Conservation (phyloP, 2,329 filamentous ascomycete species). For the Periglandula ipomoeae region DNA sequence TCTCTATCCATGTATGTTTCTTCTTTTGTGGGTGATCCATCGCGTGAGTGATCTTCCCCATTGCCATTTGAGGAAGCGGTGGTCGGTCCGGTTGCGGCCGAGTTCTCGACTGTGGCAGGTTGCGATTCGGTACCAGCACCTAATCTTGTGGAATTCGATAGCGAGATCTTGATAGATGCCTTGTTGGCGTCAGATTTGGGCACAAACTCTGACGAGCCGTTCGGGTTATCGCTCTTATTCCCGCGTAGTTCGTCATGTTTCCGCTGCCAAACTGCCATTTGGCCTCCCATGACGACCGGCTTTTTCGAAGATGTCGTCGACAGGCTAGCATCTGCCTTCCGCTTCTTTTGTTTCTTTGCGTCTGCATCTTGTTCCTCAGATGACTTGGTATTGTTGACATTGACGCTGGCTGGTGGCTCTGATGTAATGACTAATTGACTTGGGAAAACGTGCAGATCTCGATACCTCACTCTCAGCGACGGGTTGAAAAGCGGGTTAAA, state of each 20-base stretch:
- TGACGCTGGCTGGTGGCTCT: slow-evolving; percentile 31
- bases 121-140: not conserved
- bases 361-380: slow-evolving; percentile 19
- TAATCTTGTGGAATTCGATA: slow-evolving; percentile 13
- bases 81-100: not conserved
- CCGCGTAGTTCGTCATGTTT: slow-evolving; percentile 32
- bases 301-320: slow-evolving; percentile 25
- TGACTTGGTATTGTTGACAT: slow-evolving; percentile 13
- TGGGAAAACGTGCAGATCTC: slow-evolving; percentile 65
- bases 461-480: slow-evolving; percentile 61
- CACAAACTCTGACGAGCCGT: not conserved
- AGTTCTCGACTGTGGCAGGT: not conserved
- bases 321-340: slow-evolving; percentile 37
- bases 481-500: slow-evolving; percentile 65
- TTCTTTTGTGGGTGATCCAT: slow-evolving; percentile 1
- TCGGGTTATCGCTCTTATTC: slow-evolving; percentile 3
- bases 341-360: slow-evolving; percentile 39
- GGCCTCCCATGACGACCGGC: slow-evolving; percentile 30
- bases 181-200: slow-evolving; percentile 6
- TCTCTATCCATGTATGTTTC: slow-evolving; percentile 51
- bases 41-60: not conserved
- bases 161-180: slow-evolving; percentile 22
- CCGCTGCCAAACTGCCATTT: slow-evolving; percentile 36
- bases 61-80: not conserved
- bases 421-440: slow-evolving; percentile 53